Percentiles rank a stretch among this genome's conserved stretches.
Evolutionary conservation across 345 rosid species (phyloP).

Genomic region (Salix arbutifolia): DNA sequence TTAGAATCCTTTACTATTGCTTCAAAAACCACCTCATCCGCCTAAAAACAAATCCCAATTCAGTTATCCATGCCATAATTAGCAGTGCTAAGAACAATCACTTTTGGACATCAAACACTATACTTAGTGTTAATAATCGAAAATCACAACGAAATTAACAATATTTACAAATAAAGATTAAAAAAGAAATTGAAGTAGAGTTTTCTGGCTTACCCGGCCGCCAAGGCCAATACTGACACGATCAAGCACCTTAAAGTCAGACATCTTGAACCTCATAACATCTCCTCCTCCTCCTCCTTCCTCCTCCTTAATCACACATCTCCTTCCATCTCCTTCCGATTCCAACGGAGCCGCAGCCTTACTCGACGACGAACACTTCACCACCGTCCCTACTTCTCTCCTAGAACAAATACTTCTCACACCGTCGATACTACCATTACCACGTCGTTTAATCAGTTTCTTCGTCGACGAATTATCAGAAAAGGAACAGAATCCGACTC

Average conservation of each 20-base stretch:
- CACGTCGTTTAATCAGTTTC: constrained; percentile 22
- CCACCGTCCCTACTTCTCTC: constrained; percentile 20
- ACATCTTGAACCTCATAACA: constrained; percentile 70
- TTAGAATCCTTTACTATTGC: constrained; percentile 62
- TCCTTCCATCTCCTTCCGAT: constrained; percentile 28
- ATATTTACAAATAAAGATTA: neutral
- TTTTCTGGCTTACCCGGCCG: constrained; percentile 56
- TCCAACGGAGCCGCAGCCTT: constrained; percentile 39
- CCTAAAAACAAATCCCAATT: constrained; percentile 36
- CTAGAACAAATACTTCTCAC: constrained; percentile 3
- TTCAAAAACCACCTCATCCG: constrained; percentile 82
- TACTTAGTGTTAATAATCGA: neutral
- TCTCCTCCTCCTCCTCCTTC: constrained; percentile 39
- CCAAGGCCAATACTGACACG: constrained; percentile 81
- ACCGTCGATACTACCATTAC: constrained; percentile 14
- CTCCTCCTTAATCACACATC: constrained; percentile 30
- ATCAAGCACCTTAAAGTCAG: constrained; percentile 74
- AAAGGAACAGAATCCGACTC: constrained; percentile 30
- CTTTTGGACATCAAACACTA: too few species aligned
- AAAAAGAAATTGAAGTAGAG: neutral
- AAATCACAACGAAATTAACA: too few species aligned
- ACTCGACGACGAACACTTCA: constrained; percentile 41
- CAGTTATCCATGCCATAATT: neutral
- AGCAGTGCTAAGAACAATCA: neutral
- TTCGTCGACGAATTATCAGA: constrained; percentile 31